These are phyloP conservation scores for Mycena latifolia DNA, from an alignment of 768 basidiomycete genomes.

Conservation along the genomic window DNA sequence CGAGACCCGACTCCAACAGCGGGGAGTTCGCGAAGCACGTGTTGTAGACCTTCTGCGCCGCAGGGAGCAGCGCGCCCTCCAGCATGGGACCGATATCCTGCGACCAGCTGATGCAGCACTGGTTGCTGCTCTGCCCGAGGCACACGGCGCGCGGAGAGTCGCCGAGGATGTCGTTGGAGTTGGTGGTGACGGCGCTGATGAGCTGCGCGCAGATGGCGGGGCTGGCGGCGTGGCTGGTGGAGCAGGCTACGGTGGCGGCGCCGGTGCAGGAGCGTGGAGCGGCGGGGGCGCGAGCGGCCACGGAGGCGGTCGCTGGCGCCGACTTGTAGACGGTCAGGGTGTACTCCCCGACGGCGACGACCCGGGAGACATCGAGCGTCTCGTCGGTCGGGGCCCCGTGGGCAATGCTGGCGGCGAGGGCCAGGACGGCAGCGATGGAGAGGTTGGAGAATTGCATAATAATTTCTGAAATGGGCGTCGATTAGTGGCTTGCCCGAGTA, in stretches of 20 bases:
- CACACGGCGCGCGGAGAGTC: conserved; percentile 6
- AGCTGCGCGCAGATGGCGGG: conserved; percentile 2
- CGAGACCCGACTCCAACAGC: background rate
- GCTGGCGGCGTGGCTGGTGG: conserved; percentile 4
- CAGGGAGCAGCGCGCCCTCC: background rate
- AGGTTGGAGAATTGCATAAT: conserved; percentile 5
- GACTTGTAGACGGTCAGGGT: conserved; percentile 5
- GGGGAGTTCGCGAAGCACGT: background rate
- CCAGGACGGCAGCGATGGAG: background rate
- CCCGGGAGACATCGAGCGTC: too few species aligned
- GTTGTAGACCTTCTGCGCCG: background rate
- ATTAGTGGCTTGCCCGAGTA: background rate
- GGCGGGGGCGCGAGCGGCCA: background rate
- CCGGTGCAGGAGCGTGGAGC: background rate
- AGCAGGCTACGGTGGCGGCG: conserved; percentile 9
- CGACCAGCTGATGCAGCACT: conserved; percentile 17
- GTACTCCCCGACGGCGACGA: conserved; percentile 1
- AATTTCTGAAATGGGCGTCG: background rate
- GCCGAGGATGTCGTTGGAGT: background rate
- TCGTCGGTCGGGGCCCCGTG: background rate
- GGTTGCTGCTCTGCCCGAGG: background rate
- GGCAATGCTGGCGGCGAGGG: conserved; percentile 4
- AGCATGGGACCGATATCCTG: background rate
- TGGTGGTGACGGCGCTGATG: background rate
- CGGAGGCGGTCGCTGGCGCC: background rate